A percentile compares a stretch with the other conserved stretches of the same genome.
Conservation (phyloP, 257 asterid genomes). For the Solanum chaucha region DNA sequence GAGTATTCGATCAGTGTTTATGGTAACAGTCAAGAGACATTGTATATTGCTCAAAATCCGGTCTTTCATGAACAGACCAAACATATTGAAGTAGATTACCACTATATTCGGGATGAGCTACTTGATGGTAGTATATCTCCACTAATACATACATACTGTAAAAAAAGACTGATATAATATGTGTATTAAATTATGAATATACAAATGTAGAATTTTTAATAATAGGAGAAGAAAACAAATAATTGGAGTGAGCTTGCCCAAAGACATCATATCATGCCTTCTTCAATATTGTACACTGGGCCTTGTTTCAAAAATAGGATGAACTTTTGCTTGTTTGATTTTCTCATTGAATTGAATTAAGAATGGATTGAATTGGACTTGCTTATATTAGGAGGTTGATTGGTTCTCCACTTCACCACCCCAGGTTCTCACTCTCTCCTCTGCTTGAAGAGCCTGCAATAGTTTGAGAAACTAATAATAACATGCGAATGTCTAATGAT, state of each 20-base stretch:
- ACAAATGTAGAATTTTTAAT: background rate
- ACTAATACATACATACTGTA: background rate
- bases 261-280: background rate
- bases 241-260: background rate
- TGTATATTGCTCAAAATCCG: background rate
- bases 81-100: background rate
- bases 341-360: background rate
- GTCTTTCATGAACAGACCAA: background rate
- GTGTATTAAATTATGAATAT: background rate
- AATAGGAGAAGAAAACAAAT: background rate
- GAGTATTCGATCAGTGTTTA: background rate
- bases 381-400: background rate
- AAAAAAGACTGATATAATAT: background rate
- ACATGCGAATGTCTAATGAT: background rate
- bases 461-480: background rate
- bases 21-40: background rate
- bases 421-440: constrained; percentile 23
- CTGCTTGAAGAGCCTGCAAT: constrained; percentile 26
- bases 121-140: background rate
- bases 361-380: background rate
- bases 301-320: background rate
- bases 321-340: background rate
- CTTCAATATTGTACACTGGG: background rate
- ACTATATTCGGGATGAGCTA: background rate
- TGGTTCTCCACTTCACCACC: constrained; percentile 8